Evolutionary conservation across 169 alveolate species (phyloP).

Genomic region (Nephromyces sp.): DNA sequence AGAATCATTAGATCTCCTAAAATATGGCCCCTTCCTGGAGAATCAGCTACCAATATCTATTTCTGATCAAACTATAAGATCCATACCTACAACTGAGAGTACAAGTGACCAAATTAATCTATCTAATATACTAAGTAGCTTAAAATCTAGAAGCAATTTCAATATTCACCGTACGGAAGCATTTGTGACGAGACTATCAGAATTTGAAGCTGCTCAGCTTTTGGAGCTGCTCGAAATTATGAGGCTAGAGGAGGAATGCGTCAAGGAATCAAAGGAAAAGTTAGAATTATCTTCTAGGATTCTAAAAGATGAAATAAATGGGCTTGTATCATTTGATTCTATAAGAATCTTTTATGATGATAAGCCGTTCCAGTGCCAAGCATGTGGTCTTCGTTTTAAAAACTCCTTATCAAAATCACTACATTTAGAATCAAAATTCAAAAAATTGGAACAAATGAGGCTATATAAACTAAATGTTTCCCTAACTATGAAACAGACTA

Average conservation of each 20-base stretch:
- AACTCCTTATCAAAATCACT: background rate
- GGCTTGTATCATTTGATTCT: background rate
- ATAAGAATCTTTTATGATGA: background rate
- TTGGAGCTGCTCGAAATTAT: background rate
- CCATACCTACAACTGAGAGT: no score
- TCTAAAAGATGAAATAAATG: background rate
- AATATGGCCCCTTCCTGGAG: no score
- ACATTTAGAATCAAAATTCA: background rate
- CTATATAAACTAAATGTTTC: no score
- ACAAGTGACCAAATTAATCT: no score
- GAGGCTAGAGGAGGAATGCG: background rate
- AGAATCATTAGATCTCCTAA: no score
- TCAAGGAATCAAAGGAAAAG: background rate
- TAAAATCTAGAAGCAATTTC: background rate
- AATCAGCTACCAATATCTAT: no score
- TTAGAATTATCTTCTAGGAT: background rate
- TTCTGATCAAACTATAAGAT: no score
- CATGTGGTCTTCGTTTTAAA: background rate
- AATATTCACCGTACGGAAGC: background rate
- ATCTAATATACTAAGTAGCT: no score
- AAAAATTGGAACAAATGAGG: background rate
- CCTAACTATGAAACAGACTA: no score
- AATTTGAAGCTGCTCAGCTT: background rate
- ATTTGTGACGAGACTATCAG: background rate
- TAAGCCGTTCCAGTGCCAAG: background rate